Conservation (phyloP, 1,139 yeast species). For the Suhomyces bribrorum region DNA sequence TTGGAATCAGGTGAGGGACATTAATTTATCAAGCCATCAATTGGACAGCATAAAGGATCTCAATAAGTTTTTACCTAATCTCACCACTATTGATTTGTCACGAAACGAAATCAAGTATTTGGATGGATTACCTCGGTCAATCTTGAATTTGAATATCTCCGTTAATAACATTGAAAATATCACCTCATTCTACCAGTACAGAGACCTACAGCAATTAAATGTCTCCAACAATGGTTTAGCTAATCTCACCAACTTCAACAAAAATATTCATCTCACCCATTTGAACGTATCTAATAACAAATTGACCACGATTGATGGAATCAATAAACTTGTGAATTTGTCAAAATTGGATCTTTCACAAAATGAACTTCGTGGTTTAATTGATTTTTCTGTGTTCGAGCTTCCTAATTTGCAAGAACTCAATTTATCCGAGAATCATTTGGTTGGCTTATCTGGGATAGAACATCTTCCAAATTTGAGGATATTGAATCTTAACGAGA, state of each 20-base stretch:
- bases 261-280: constrained; percentile 40
- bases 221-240: constrained; percentile 40
- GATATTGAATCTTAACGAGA: constrained; percentile 46
- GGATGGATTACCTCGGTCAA: constrained; percentile 47
- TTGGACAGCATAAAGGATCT: constrained; percentile 48
- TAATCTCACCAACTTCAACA: constrained; percentile 31
- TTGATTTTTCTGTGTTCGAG: constrained; percentile 38
- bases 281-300: constrained; percentile 36
- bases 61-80: constrained; percentile 45
- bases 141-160: constrained; percentile 40
- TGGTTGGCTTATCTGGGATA: constrained; percentile 36
- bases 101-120: constrained; percentile 45
- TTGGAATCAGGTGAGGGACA: constrained; percentile 46
- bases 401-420: constrained; percentile 47
- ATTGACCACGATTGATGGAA: constrained; percentile 36
- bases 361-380: constrained; percentile 40
- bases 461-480: constrained; percentile 38
- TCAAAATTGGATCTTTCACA: constrained; percentile 42
- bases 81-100: constrained; percentile 41
- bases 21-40: constrained; percentile 34
- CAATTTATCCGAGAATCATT: constrained; percentile 44
- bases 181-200: constrained; percentile 41
- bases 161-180: constrained; percentile 43
- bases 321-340: constrained; percentile 43
- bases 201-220: constrained; percentile 47